phyloP scores from a whole-genome alignment of 148 eudicot genomes.

The Silene latifolia region DNA sequence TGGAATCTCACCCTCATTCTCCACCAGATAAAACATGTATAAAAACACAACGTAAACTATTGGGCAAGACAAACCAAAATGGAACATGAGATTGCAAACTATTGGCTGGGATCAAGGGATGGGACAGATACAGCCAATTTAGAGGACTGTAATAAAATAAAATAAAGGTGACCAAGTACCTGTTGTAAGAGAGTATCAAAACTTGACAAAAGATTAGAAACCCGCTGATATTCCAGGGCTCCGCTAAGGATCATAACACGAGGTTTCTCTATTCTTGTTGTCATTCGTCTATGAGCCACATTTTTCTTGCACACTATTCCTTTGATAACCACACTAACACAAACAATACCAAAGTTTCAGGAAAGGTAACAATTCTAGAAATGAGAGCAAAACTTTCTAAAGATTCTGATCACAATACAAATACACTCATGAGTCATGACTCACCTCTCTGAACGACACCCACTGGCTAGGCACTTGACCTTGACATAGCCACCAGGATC shows the following conservation, averaged over 20 bases:
- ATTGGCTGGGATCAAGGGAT: not conserved
- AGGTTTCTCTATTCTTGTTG: constrained; percentile 76
- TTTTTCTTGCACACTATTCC: constrained; percentile 97
- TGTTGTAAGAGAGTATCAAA: constrained; percentile 92
- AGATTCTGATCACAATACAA: not conserved
- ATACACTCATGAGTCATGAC: constrained; percentile 17
- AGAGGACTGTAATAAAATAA: not conserved
- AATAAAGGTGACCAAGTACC: constrained; percentile 35
- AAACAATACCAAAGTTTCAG: constrained; percentile 24
- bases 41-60: not conserved
- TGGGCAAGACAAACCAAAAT: not conserved
- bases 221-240: constrained; percentile 96
- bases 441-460: constrained; percentile 80
- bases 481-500: constrained; percentile 98
- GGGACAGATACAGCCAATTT: not conserved
- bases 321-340: constrained; percentile 63
- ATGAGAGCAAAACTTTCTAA: not conserved
- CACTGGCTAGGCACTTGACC: constrained; percentile 89
- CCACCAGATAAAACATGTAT: not conserved
- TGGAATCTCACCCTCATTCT: not conserved
- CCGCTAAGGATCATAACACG: constrained; percentile 87
- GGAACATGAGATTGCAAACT: not conserved
- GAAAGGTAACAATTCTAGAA: not conserved
- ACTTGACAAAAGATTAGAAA: constrained; percentile 77
- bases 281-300: constrained; percentile 94